phyloP scores from a whole-genome alignment of 2,329 filamentous ascomycete genomes.

The Clonostachys chloroleuca region DNA sequence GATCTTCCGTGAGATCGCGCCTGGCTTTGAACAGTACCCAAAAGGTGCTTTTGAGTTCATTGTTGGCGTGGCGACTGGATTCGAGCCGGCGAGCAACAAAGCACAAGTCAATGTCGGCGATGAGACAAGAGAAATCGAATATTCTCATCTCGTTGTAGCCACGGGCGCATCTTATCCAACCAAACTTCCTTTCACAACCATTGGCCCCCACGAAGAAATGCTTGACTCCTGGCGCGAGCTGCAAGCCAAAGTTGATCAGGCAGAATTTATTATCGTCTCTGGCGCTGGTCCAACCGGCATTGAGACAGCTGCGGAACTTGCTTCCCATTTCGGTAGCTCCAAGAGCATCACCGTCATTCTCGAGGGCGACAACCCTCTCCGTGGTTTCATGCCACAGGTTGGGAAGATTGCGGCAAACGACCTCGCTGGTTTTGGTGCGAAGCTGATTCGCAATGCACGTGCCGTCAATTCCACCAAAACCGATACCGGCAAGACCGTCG shows the following conservation, averaged over 20 bases:
- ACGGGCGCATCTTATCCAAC: too few relatives aligned
- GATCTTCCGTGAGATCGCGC: conserved; percentile 38
- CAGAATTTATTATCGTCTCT: conserved; percentile 47
- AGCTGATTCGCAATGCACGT: conserved; percentile 20
- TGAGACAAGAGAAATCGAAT: too few relatives aligned
- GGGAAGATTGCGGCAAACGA: conserved; percentile 15
- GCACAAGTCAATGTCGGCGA: too few relatives aligned
- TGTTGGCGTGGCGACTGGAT: too few relatives aligned
- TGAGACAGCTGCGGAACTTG: conserved; percentile 55
- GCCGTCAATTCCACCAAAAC: conserved; percentile 11
- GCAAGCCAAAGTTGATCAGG: conserved; percentile 27
- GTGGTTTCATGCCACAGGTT: conserved; percentile 16
- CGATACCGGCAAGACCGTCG: conserved; percentile 10
- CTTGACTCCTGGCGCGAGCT: background rate
- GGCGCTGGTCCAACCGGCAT: conserved; percentile 53
- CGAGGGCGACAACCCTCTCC: conserved; percentile 10
- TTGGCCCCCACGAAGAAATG: too few relatives aligned
- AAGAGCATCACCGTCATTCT: background rate
- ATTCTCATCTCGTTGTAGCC: too few relatives aligned
- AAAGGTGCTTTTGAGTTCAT: too few relatives aligned
- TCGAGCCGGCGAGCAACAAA: too few relatives aligned
- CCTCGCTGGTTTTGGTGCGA: conserved; percentile 14
- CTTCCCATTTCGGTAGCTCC: conserved; percentile 74
- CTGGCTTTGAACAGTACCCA: conserved; percentile 37
- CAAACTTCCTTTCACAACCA: too few relatives aligned